Base-by-base conservation (phyloP, 805 yeast species). In the Monosporozyma aerobia region DNA sequence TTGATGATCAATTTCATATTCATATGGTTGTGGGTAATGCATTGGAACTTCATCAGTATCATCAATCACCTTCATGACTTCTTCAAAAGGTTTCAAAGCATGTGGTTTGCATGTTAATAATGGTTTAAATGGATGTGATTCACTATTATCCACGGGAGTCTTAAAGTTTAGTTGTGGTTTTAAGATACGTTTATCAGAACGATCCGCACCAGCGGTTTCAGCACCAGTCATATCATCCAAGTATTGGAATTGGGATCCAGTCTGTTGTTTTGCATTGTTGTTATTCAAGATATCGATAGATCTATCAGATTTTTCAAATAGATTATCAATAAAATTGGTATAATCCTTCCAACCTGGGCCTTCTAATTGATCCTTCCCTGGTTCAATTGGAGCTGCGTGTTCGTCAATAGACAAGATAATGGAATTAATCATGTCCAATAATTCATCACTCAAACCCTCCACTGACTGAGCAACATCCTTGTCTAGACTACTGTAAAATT, bases 1-100 rank as follows among this genome's bases (percentile, higher is more conserved):
- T 53, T 81, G 84, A 37, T 75, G 69, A 60, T 76, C 75, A 46
- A 92, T 92, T 68, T 92, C 98, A 40, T 69, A 67, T 47, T 73
- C 78, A 62, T 94, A 92, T 0, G 99, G 99, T 49, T 94, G 94
- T 9, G 76, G 76, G 63, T 82, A 85, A 66, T 82, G 87, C 9
- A 77, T 61, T 4, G 87, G 84, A 33, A 71, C 69, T 25, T 71
- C 73, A 5, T 72, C 76, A 0, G 64, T 68, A 16, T 59, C 72
- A 6, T 65, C 62, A 44, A 69, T 71, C 61, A 77, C 61, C 52
- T 56, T 58, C 44, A 77, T 53, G 5, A 81, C 70, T 29, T 82
- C 80, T n/a, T 79, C 79, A 23, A 83, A 74, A 0, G 87, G 69
- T 47, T 67, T 69, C 8, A 83, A 48, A 0, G 88, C 79, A 64